Evolutionary conservation across 116 monocot genomes (phyloP), one percentile per base, ranked within the genome.

Genomic region (Zostera marina): DNA sequence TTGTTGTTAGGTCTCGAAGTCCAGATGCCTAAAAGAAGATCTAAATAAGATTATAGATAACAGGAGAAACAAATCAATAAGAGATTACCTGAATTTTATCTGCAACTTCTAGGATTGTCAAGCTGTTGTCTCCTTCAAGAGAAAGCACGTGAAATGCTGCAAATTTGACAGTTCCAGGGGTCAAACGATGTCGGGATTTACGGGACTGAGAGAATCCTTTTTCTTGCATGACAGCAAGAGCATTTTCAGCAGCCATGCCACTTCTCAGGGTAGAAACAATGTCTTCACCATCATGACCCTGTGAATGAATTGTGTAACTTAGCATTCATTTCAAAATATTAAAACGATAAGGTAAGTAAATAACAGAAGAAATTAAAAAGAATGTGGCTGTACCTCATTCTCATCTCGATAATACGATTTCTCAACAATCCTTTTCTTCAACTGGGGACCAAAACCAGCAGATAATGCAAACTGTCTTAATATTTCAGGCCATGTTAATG

Each of bases 71-170:
- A 54, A 10, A 45, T 17, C 14, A 46, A 14, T 51, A 43, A 12
- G 16, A 55, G 9, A 26, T 25, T 73, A 92, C 92, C 87, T 92
- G 92, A 70, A 92, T 92, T 72, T 74, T 92, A 13, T 83, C 86
- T 32, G 92, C 92, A 53, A 92, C 92, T 67, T 83, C 86, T 52
- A 92, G 65, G 22, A 92, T 92, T 22, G 86, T 83, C 43, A 92
- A 67, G 22, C 92, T 86, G 57, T 58, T 67, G 62, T 74, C 73
- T 68, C 92, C 86, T 53, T 92, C 92, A 54, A 92, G 78, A n/a
- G 92, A 86, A 25, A 92, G 82, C 48, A 92, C 83, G 70, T 92
- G 76, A 76, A 92, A 92, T 38, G 92, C 92, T 59, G 92, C 92
- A 78, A 92, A 92, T 46, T 92, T 92, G 45, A 92, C 92, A 4